Base-by-base conservation (phyloP, 2,329 filamentous ascomycete species). In the Aspergillus sp. region DNA sequence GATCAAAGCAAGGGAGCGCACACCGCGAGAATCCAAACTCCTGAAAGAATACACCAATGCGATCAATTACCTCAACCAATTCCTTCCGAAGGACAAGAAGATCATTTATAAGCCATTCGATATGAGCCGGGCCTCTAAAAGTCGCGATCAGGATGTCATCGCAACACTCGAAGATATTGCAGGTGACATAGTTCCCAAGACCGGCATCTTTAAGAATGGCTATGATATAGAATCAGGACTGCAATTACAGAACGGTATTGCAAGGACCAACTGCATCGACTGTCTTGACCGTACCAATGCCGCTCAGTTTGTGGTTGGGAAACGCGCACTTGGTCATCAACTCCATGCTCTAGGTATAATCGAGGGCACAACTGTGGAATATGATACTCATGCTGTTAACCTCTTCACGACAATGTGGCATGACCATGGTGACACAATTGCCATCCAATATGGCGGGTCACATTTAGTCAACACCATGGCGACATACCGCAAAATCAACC, bases 381-480 rank as follows among this genome's bases (percentile, higher is more conserved):
- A 95, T 62, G 93, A 98, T 60, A 95, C 90, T 0, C 93, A 98
- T 69, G 90, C 89, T 2, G 86, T 96, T 49, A 95, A 97, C 59
- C 80, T 96, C 7, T 96, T 98, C 59, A 97, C 93, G 1, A 88
- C 95, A 60, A 97, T 98, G 91, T 95, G 90, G 72, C 90, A 97
- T 66, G 90, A 95, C 57, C 93, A 98, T 63, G 93, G 93, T 49
- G 93, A 98, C 67, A 96, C 90, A 3, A 97, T 98, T 60, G 93
- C 93, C 1, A 86, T 97, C 46, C 93, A 98, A 65, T 98, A 98
- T 59, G 93, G 93, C 48, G 93, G 93, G 7, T 97, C 90, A 2
- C 93, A 98, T 67, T 79, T 98, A 0, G 93, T 98, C 59, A 98
- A 98, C 65, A 98, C 93, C 0, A 97, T 98, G 90, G 90, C 95